Base-by-base conservation (phyloP, 441 rosid genomes). In the Kokia cookei region DNA sequence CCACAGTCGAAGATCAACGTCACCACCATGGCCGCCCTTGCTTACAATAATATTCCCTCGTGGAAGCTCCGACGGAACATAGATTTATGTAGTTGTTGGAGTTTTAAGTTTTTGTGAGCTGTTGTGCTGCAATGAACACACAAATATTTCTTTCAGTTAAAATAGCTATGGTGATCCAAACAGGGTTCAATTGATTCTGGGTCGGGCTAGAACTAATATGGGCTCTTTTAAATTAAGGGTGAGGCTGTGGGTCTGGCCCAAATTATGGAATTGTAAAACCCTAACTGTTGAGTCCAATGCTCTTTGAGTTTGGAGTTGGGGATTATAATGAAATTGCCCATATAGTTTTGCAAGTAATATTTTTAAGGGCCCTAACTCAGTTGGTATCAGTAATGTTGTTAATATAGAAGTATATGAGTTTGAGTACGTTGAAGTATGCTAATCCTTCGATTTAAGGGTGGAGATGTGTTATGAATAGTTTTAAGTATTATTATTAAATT, bases 71-170 rank as follows among this genome's bases (percentile, higher is more conserved):
- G 79, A 32, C 55, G 82, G 70, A 58, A 84, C 87, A 26, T 91
- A 97, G 98, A 42, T 90, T 54, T 86, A 83, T 73, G 72, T 75
- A 32, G 65, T 86, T 60, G 80, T 73, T 11, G 90, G 92, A n/a
- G 78, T 81, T 75, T 66, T 85, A 1, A 35, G 40, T 37, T 37
- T 37, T 37, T 37, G 40, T 37, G 27, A 69, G 47, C 47, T 69
- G 51, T 10, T 50, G 59, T 6, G 40, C 8, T 37, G 1, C 6
- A 37, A 37, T 1, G 40, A 37, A 37, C 40, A 37, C 40, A 37
- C 1, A 6, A 37, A 37, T 37, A 37, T 37, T 37, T 37, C 40
- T 37, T 37, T 37, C 51, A 47, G 51, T 47, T 47, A 47, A 47
- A 47, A 47, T 14, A 47, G 51, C n/a, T 13, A 3, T 47, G n/a